phyloP scores from a whole-genome alignment of 352 stramenopile species.

The Blastocystis sp. region DNA sequence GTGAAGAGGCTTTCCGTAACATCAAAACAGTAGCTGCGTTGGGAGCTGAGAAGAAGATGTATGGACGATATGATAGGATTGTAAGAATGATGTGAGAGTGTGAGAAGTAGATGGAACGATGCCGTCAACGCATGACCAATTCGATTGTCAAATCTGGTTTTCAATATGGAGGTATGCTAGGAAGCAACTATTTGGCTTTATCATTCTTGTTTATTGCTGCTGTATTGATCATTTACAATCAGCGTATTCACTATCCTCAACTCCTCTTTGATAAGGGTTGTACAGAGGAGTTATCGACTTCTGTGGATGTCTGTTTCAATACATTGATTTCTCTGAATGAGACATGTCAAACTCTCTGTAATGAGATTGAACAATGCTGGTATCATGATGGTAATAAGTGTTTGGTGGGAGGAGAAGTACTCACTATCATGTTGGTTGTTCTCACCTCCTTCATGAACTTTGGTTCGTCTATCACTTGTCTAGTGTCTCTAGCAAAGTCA shows the following conservation, averaged over 20 bases:
- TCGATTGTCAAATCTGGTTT: background rate
- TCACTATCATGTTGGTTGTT: slow-evolving; percentile 73
- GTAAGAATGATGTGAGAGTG: no score
- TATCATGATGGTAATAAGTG: slow-evolving; percentile 63
- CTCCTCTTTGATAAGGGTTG: background rate
- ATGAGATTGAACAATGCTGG: slow-evolving; percentile 7
- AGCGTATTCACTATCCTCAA: slow-evolving; percentile 17
- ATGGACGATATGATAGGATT: slow-evolving; percentile 70
- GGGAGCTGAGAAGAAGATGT: slow-evolving; percentile 71
- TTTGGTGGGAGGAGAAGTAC: slow-evolving; percentile 71
- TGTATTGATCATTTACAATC: slow-evolving; percentile 65
- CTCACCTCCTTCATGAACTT: slow-evolving; percentile 72
- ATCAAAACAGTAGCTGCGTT: slow-evolving; percentile 75
- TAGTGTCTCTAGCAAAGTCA: slow-evolving; percentile 6
- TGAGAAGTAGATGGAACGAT: no score
- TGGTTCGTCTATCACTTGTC: slow-evolving; percentile 67
- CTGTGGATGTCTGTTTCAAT: slow-evolving; percentile 47
- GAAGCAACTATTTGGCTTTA: background rate
- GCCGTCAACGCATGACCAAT: background rate
- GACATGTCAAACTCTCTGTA: background rate
- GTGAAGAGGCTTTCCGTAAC: slow-evolving; percentile 73
- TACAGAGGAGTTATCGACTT: background rate
- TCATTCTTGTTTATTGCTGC: slow-evolving; percentile 68
- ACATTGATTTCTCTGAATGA: background rate
- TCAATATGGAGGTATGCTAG: background rate